Conservation (phyloP, 805 yeast genomes). For the Nakazawaea populi region DNA sequence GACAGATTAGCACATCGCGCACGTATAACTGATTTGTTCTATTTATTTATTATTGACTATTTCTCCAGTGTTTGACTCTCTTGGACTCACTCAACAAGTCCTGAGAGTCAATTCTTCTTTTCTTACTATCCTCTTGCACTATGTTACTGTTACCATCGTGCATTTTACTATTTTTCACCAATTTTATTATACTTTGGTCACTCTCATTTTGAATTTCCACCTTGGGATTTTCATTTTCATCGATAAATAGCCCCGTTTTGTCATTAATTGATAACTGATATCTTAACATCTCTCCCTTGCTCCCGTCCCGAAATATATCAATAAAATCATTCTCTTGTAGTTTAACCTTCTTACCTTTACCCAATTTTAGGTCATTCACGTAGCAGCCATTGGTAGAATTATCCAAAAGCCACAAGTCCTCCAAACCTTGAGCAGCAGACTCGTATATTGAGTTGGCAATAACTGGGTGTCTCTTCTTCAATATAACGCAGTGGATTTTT, state of each 20-base stretch:
- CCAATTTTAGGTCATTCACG: constrained; percentile 54
- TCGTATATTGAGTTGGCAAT: constrained; percentile 47
- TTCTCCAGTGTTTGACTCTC: constrained; percentile 4
- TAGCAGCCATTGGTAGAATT: constrained; percentile 75
- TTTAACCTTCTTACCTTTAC: constrained; percentile 56
- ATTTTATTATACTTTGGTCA: constrained; percentile 4
- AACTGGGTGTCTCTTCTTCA: constrained; percentile 57
- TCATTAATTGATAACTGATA: constrained; percentile 51
- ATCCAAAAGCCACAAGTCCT: constrained; percentile 77
- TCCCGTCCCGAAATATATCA: constrained; percentile 58
- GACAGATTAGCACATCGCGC: neutral
- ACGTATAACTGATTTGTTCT: neutral
- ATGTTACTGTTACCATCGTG: neutral
- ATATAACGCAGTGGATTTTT: constrained; percentile 71
- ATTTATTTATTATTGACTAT: constrained; percentile 1
- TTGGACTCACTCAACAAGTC: neutral
- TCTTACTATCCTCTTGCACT: neutral
- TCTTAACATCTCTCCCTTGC: constrained; percentile 44
- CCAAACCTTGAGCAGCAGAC: constrained; percentile 68
- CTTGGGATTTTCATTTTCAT: neutral
- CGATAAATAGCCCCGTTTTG: constrained; percentile 55
- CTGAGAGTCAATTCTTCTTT: neutral
- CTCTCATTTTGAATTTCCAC: constrained; percentile 7
- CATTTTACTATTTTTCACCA: constrained; percentile 2
- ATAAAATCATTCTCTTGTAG: constrained; percentile 62